Base-by-base conservation (phyloP, 2,329 filamentous ascomycete genomes). In the Diatrype stigma region DNA sequence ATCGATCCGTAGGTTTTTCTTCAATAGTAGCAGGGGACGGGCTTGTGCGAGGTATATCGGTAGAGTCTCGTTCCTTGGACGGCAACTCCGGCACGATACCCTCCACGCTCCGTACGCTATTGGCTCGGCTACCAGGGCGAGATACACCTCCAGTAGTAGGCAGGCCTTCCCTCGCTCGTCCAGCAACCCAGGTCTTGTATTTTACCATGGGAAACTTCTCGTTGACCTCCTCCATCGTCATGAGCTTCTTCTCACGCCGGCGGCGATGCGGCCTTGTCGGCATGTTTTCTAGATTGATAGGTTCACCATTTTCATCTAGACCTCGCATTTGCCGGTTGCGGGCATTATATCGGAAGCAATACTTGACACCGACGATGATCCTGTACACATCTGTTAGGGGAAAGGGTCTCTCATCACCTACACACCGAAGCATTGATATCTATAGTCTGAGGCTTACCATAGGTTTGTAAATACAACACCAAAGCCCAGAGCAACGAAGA, bases 341-440 rank as follows among this genome's bases (percentile, higher is more conserved):
- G 60, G 94, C 92, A 71, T 97, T 97, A 71, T 99, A 97, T 62
- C 94, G 83, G 73, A 99, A 99, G 74, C 94, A 99, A 71, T 99
- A 99, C 74, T 99, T 99, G 55, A 99, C 94, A 60, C 94, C 94
- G 54, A 99, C 94, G 62, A 99, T 99, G 64, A 99, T 99, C 94
- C 94, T 99, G 21, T 21, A 63, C 48, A 40, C 12, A 48, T 16
- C 52, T 37, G 58, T 69, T 60, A 69, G 60, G 28, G 53, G 54
- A 51, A 45, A 26, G 4, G 4, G 10, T 23, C 48, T 38, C 19
- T 17, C 21, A 17, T 34, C 7, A 2, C 5, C 3, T n/a, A 4
- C 16, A 17, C 17, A 48, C 21, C 16, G 4, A 19, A 56, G 6
- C 21, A 8, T 44, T 16, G 37, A 21, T 17, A 16, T 40, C 21